Conservation (phyloP, 1,284 basidiomycete genomes). For the Fomitiporia mediterranea region DNA sequence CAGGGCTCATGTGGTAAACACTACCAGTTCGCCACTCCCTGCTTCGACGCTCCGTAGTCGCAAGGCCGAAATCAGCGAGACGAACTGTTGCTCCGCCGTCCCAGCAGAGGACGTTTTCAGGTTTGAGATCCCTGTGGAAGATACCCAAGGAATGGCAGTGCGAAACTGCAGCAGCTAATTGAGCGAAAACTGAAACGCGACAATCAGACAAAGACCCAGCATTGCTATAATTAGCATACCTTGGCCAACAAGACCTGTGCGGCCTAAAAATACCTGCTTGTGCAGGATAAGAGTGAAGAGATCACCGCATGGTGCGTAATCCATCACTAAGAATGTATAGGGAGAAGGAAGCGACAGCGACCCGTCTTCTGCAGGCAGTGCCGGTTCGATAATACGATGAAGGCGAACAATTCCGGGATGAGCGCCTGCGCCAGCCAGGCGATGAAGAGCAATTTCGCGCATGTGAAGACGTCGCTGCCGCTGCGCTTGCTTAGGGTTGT, state of each 20-base stretch:
- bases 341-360: slow-evolving; percentile 17
- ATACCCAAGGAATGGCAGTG: slow-evolving; percentile 66
- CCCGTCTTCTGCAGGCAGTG: slow-evolving; percentile 20
- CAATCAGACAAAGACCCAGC: slow-evolving; percentile 35
- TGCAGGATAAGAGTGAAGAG: slow-evolving; percentile 43
- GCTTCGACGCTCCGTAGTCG: slow-evolving; percentile 61
- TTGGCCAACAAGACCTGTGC: slow-evolving; percentile 17
- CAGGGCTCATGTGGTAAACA: slow-evolving; percentile 79
- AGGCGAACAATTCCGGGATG: slow-evolving; percentile 89
- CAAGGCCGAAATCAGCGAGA: slow-evolving; percentile 83
- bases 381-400: slow-evolving; percentile 76
- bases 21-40: slow-evolving; percentile 78
- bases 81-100: slow-evolving; percentile 52
- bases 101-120: slow-evolving; percentile 81
- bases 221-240: slow-evolving; percentile 30
- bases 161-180: slow-evolving; percentile 77
- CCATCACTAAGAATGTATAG: slow-evolving; percentile 44
- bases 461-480: slow-evolving; percentile 73
- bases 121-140: slow-evolving; percentile 87
- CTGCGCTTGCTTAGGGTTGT: slow-evolving; percentile 47
- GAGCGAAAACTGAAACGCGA: slow-evolving; percentile 47
- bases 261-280: slow-evolving; percentile 20
- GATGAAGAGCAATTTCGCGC: slow-evolving; percentile 80
- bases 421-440: slow-evolving; percentile 78
- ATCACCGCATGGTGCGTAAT: slow-evolving; percentile 55